Base-by-base conservation (phyloP, 2,329 filamentous ascomycete species). In the Clonostachys chloroleuca region DNA sequence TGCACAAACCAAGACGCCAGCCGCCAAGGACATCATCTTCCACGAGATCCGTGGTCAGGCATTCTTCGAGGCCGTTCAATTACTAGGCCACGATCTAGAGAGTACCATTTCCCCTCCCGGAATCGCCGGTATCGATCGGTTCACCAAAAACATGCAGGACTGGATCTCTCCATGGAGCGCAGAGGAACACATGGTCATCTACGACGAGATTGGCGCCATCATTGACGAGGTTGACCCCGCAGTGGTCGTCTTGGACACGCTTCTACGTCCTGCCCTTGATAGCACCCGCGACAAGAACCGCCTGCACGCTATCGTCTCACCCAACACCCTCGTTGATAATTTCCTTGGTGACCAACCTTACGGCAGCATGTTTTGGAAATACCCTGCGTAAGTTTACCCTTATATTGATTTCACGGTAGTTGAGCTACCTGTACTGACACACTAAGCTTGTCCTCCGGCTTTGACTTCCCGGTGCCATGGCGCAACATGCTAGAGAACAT, bases 381-480 rank as follows among this genome's bases (percentile, higher is more conserved):
- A 66, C 44, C 69, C 69, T 1, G 58, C 60, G 68, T 70, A 52
- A 56, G 68, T 59, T n/a, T 16, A 5, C 7, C 42, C 12, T 16
- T 14, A 3, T 6, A 34, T 39, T 39, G 36, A 3, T 18, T 18
- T 5, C 12, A n/a, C 36, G 3, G 36, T 4, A 12, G 17, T 12
- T 39, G 10, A n/a, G 36, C 36, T 18, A 39, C 17, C 36, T 18
- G 10, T 12, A 39, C 14, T 39, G 10, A 18, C 36, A 39, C 9
- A 39, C 14, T 12, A 4, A 75, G 72, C 30, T 60, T 69, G 0
- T 63, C 64, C 1, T 72, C 71, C 1, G 70, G 68, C 5, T 70
- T 68, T 47, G 50, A 61, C 0, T 78, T 69, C 44, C 75, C 75
- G 1, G 58, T 79, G 0, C 72, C 75, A 1, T 65, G 57, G 59